Percentiles rank a stretch among this genome's conserved stretches.
Conservation (phyloP, 805 yeast species). For the Wickerhamomyces silvicola region DNA sequence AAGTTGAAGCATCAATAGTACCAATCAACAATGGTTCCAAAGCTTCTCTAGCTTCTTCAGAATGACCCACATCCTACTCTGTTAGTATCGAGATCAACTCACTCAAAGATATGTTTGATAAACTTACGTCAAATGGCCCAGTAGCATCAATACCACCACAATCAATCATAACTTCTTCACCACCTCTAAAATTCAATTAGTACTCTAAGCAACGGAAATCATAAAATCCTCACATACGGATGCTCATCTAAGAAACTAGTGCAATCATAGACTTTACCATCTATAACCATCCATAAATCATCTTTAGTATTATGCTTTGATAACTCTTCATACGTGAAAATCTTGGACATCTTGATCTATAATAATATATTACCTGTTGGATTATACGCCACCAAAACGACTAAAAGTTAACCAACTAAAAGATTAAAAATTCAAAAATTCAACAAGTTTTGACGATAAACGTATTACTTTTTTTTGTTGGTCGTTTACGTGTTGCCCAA, state of each 20-base stretch:
- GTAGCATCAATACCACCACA: conserved; percentile 85
- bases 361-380: not conserved
- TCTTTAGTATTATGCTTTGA: conserved; percentile 66
- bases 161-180: conserved; percentile 78
- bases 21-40: conserved; percentile 69
- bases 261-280: conserved; percentile 82
- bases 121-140: conserved; percentile 57
- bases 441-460: not conserved
- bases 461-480: not conserved
- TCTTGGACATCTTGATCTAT: conserved; percentile 35
- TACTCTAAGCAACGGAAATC: conserved; percentile 29
- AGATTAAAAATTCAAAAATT: not conserved
- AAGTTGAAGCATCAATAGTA: conserved; percentile 60
- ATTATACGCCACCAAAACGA: no score
- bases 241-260: conserved; percentile 50
- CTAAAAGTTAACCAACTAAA: not conserved
- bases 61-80: conserved; percentile 83
- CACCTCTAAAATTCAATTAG: conserved; percentile 39
- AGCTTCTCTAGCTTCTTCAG: conserved; percentile 87
- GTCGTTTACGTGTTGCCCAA: no score
- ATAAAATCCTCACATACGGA: conserved; percentile 39
- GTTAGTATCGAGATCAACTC: conserved; percentile 3
- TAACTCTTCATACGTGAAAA: conserved; percentile 61
- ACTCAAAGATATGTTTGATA: conserved; percentile 14
- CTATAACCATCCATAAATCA: conserved; percentile 79